Conservation (phyloP, 768 basidiomycete species). For the Thelephora ganbajun region DNA sequence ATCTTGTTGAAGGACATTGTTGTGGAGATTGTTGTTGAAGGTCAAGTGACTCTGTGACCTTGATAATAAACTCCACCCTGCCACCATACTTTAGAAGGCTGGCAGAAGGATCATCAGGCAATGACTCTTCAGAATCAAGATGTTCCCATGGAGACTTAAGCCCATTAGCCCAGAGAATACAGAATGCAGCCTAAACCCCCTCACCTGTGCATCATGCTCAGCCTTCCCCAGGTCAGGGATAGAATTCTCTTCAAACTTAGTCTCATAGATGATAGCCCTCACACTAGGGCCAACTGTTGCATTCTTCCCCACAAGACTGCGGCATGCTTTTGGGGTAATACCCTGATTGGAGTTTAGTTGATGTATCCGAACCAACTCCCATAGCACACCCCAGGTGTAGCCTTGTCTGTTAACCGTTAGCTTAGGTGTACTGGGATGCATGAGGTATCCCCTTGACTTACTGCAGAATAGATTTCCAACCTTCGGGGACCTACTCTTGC, state of each 20-base stretch:
- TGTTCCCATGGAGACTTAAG: slow-evolving; percentile 48
- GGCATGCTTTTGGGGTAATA: slow-evolving; percentile 17
- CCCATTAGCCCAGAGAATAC: slow-evolving; percentile 2
- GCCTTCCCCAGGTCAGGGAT: too few species aligned
- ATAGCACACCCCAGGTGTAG: slow-evolving; percentile 29
- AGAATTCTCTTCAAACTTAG: background rate
- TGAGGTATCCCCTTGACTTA: too few species aligned
- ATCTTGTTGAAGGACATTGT: slow-evolving; percentile 41
- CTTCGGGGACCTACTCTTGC: too few species aligned
- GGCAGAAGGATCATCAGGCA: slow-evolving; percentile 15
- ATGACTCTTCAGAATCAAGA: slow-evolving; percentile 38
- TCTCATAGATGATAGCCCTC: background rate
- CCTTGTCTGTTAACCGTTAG: too few species aligned
- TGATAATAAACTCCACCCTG: slow-evolving; percentile 38
- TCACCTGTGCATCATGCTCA: slow-evolving; percentile 5
- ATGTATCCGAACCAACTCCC: slow-evolving; percentile 35
- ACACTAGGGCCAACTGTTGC: slow-evolving; percentile 5
- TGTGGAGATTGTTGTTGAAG: slow-evolving; percentile 33
- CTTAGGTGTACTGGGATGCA: too few species aligned
- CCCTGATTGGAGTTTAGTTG: slow-evolving; percentile 17
- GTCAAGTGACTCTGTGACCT: slow-evolving; percentile 18
- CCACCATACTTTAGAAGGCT: slow-evolving; percentile 38
- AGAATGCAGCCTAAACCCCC: slow-evolving; percentile 8
- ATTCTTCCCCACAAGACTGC: slow-evolving; percentile 19
- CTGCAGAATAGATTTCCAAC: too few species aligned